Conservation (phyloP, 768 basidiomycete genomes). For the Tulasnella sp. region DNA sequence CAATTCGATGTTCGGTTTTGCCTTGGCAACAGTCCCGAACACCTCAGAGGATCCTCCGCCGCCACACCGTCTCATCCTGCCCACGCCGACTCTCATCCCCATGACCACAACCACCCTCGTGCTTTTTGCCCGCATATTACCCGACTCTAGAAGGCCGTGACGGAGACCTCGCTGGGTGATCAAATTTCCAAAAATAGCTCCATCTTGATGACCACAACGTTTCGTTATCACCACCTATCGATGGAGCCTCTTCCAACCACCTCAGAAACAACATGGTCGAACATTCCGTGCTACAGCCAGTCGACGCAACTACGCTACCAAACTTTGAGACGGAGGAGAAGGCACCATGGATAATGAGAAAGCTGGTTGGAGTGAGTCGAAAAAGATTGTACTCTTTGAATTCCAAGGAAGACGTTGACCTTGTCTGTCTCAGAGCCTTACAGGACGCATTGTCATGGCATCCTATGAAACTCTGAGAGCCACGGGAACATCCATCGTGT, state of each 20-base stretch:
- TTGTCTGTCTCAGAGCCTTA: conserved; percentile 46
- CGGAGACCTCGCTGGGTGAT: neutral
- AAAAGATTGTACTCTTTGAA: neutral
- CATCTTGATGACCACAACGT: neutral
- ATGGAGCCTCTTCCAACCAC: neutral
- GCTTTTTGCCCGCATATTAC: neutral
- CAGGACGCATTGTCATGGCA: conserved; percentile 59
- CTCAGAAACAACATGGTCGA: neutral
- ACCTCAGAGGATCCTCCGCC: neutral
- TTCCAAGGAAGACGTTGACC: neutral
- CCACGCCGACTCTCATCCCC: neutral
- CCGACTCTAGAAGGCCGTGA: neutral
- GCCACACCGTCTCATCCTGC: neutral
- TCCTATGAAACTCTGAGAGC: conserved; percentile 60
- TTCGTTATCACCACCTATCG: neutral
- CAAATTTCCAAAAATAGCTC: neutral
- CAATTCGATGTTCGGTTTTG: neutral
- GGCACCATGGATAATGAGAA: conserved; percentile 60
- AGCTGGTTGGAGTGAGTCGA: conserved; percentile 57
- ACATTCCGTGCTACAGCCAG: conserved; percentile 29
- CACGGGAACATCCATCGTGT: conserved; percentile 54
- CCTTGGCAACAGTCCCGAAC: neutral
- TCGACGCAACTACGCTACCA: conserved; percentile 28
- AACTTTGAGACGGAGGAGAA: conserved; percentile 49
- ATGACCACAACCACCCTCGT: neutral